Percentiles rank a stretch among this genome's conserved stretches.
These are phyloP conservation scores for Rhodotorula babjevae DNA, from an alignment of 768 basidiomycete species.

Conservation along the genomic window DNA sequence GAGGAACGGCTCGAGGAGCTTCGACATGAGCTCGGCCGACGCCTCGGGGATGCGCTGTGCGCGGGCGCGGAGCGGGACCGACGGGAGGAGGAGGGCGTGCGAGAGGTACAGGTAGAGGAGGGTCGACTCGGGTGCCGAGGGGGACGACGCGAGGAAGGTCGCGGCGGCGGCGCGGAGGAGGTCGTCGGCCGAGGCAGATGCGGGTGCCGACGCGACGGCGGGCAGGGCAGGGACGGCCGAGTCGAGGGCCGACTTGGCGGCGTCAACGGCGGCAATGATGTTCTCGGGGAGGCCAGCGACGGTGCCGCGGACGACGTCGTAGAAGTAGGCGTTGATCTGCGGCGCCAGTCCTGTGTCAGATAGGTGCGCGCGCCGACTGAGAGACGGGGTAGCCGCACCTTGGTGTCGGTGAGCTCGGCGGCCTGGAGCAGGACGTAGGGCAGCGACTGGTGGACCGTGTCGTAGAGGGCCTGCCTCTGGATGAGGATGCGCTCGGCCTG, in stretches of 20 bases:
- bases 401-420: conserved; percentile 61
- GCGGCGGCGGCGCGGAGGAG: conserved; percentile 43
- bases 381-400: conserved; percentile 49
- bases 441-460: conserved; percentile 54
- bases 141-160: conserved; percentile 48
- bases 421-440: conserved; percentile 56
- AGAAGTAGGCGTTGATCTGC: conserved; percentile 62
- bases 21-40: conserved; percentile 42
- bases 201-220: background rate
- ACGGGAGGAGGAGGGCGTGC: conserved; percentile 47
- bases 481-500: conserved; percentile 48
- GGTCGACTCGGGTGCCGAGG: conserved; percentile 48
- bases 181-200: conserved; percentile 14
- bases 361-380: background rate
- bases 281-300: conserved; percentile 13
- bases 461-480: conserved; percentile 56
- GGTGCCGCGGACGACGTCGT: conserved; percentile 42
- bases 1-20: conserved; percentile 47
- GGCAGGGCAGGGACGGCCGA: conserved; percentile 11
- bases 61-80: conserved; percentile 44
- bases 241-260: conserved; percentile 17
- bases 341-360: background rate
- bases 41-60: conserved; percentile 38
- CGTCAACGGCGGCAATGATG: conserved; percentile 15
- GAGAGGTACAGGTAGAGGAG: conserved; percentile 50